Evolutionary conservation across 2,329 filamentous ascomycete species (phyloP).

Genomic region (Curvularia lunata): DNA sequence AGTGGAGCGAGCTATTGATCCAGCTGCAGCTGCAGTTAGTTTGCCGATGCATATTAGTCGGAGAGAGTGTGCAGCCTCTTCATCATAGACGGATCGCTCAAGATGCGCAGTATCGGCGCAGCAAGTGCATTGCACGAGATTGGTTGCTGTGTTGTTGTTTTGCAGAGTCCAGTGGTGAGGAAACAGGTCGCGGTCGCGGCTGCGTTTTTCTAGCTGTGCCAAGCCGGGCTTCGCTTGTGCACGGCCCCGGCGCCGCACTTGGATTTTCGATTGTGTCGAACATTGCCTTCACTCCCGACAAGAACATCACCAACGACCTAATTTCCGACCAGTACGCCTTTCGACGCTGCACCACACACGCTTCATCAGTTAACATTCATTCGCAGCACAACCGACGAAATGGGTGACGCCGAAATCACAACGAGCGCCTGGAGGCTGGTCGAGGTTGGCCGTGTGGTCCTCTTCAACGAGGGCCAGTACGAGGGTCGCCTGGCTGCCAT

Average conservation of each 20-base stretch:
- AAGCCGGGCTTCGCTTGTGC: constrained; percentile 20
- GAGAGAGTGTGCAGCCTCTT: not conserved
- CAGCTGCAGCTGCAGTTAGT: constrained; percentile 9
- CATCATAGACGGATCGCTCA: not conserved
- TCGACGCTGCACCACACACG: constrained; percentile 30
- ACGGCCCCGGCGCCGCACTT: constrained; percentile 16
- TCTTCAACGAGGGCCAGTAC: constrained; percentile 83
- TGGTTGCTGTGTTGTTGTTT: constrained; percentile 1
- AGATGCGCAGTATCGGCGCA: not conserved
- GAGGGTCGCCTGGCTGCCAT: constrained; percentile 88
- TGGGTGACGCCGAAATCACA: constrained; percentile 57
- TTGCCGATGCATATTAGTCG: constrained; percentile 2
- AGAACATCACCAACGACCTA: constrained; percentile 44
- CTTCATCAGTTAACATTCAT: constrained; percentile 32
- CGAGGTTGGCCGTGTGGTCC: constrained; percentile 96
- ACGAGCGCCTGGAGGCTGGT: constrained; percentile 78
- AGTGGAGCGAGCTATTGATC: constrained; percentile 13
- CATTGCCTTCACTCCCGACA: constrained; percentile 35
- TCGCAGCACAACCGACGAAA: constrained; percentile 50
- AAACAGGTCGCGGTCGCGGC: constrained; percentile 20
- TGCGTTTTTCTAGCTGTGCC: constrained; percentile 22
- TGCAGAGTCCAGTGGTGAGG: constrained; percentile 8
- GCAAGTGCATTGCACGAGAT: not conserved
- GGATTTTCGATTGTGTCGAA: constrained; percentile 23
- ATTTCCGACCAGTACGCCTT: constrained; percentile 49